phyloP scores from a whole-genome alignment of 148 eudicot genomes.

The Polygonum maritimum region DNA sequence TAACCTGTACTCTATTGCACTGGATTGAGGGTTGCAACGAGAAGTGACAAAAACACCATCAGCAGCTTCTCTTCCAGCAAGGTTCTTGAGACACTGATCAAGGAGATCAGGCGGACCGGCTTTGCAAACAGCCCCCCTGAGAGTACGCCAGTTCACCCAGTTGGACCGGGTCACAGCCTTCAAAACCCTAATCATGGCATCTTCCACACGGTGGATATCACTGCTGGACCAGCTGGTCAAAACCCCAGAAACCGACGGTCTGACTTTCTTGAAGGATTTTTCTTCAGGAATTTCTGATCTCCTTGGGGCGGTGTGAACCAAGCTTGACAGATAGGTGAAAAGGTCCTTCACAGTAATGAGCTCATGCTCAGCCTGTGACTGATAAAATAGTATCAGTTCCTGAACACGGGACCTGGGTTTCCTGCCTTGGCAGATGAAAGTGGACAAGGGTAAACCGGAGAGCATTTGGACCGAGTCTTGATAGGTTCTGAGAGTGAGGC shows the following conservation, averaged over 20 bases:
- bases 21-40: constrained; percentile 56
- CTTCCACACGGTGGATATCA: neutral
- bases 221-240: neutral
- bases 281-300: neutral
- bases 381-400: constrained; percentile 65
- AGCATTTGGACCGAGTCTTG: constrained; percentile 45
- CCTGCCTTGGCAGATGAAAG: constrained; percentile 55
- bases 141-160: constrained; percentile 11
- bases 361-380: constrained; percentile 58
- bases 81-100: constrained; percentile 4
- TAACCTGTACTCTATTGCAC: constrained; percentile 76
- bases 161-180: constrained; percentile 3
- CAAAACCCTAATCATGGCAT: constrained; percentile 4
- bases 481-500: constrained; percentile 53
- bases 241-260: neutral
- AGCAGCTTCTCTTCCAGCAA: constrained; percentile 45
- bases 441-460: constrained; percentile 44
- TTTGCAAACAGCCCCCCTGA: constrained; percentile 2
- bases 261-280: neutral
- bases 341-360: constrained; percentile 67
- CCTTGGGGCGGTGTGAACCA: neutral
- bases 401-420: constrained; percentile 62
- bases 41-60: constrained; percentile 52
- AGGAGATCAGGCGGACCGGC: neutral
- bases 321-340: neutral